These are phyloP conservation scores for Dactylellina cionopaga DNA, from an alignment of 2,329 filamentous ascomycete species.

Conservation along the genomic window DNA sequence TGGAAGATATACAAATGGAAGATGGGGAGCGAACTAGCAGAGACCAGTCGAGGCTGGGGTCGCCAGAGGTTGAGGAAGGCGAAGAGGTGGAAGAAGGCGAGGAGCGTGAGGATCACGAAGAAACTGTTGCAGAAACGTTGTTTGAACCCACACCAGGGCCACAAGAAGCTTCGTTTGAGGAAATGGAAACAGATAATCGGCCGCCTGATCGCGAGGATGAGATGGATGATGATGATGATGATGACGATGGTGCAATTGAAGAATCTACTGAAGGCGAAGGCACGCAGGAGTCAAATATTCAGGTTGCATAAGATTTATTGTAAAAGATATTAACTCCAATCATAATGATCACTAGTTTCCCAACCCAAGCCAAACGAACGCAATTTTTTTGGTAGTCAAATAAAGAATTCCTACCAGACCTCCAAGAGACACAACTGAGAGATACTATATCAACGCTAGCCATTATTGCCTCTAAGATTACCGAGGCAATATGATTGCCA, in stretches of 20 bases:
- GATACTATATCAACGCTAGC: too few species aligned
- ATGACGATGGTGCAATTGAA: slow-evolving; percentile 53
- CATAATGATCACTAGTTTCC: too few species aligned
- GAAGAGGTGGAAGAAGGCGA: slow-evolving; percentile 49
- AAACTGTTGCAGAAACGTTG: slow-evolving; percentile 3
- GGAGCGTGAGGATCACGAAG: slow-evolving; percentile 31
- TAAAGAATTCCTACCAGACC: too few species aligned
- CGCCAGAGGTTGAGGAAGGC: slow-evolving; percentile 37
- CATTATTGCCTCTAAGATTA: too few species aligned
- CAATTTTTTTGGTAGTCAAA: too few species aligned
- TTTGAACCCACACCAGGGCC: slow-evolving; percentile 31
- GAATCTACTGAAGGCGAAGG: slow-evolving; percentile 4
- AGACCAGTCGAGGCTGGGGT: slow-evolving; percentile 20
- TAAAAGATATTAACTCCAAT: too few species aligned
- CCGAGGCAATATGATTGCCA: too few species aligned
- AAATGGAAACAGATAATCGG: slow-evolving; percentile 49
- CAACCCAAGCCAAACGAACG: too few species aligned
- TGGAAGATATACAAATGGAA: slow-evolving; percentile 42
- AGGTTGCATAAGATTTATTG: background rate
- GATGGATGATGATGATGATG: slow-evolving; percentile 51
- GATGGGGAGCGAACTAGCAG: slow-evolving; percentile 38
- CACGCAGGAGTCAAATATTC: background rate
- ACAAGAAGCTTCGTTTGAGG: slow-evolving; percentile 35
- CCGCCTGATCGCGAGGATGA: slow-evolving; percentile 47
- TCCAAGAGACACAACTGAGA: too few species aligned